These are phyloP conservation scores for Yamadazyma tumulicola DNA, from an alignment of 805 yeast genomes.

Conservation along the genomic window DNA sequence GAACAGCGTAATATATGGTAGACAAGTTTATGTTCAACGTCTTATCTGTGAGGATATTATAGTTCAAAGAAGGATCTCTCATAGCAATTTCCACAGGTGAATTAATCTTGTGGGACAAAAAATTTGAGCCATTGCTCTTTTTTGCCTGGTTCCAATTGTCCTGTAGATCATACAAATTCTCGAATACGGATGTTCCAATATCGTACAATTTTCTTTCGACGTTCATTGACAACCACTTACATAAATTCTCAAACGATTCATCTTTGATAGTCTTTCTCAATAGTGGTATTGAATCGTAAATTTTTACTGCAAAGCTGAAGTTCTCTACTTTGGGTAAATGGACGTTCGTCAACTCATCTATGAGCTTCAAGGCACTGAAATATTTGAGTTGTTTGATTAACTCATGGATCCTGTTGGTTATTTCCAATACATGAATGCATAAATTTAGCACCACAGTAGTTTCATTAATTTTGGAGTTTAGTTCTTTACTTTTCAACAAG, in stretches of 20 bases:
- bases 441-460: slow-evolving; percentile 65
- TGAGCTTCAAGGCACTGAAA: slow-evolving; percentile 80
- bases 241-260: slow-evolving; percentile 64
- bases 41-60: slow-evolving; percentile 47
- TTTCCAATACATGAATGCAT: slow-evolving; percentile 78
- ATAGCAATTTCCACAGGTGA: slow-evolving; percentile 82
- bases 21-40: slow-evolving; percentile 48
- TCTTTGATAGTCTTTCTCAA: slow-evolving; percentile 69
- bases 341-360: slow-evolving; percentile 68
- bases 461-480: slow-evolving; percentile 64
- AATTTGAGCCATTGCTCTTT: slow-evolving; percentile 28
- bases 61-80: slow-evolving; percentile 52
- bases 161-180: slow-evolving; percentile 53
- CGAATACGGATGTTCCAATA: slow-evolving; percentile 57
- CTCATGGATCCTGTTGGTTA: slow-evolving; percentile 82
- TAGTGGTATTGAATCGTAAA: slow-evolving; percentile 73
- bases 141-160: slow-evolving; percentile 55
- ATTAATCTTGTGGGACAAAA: slow-evolving; percentile 64
- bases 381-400: slow-evolving; percentile 70
- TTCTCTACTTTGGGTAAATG: slow-evolving; percentile 69
- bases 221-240: slow-evolving; percentile 59
- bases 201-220: slow-evolving; percentile 57
- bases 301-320: slow-evolving; percentile 71
- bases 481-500: slow-evolving; percentile 58
- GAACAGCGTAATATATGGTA: slow-evolving; percentile 77